Conservation (phyloP, 352 stramenopile species). For the Phytophthora citrophthora region DNA sequence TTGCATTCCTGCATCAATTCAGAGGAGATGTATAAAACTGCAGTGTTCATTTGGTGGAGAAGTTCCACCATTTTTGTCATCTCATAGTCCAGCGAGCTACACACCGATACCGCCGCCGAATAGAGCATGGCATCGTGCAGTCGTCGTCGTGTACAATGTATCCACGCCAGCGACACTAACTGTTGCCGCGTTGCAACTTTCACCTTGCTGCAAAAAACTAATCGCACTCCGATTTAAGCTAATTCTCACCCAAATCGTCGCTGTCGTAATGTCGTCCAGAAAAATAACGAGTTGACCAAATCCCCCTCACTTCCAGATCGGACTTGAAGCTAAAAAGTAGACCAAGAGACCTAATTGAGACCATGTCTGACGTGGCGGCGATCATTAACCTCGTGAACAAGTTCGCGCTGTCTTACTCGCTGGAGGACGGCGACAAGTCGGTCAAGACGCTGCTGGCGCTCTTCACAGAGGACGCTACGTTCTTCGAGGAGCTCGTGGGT, state of each 20-base stretch:
- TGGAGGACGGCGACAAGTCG: slow-evolving; percentile 77
- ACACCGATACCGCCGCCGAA: neutral
- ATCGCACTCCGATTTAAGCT: slow-evolving; percentile 5
- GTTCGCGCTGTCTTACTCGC: slow-evolving; percentile 81
- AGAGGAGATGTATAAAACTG: too few relatives aligned
- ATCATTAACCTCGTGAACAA: slow-evolving; percentile 89
- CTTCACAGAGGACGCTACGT: slow-evolving; percentile 77
- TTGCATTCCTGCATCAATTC: too few relatives aligned
- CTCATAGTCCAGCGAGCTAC: too few relatives aligned
- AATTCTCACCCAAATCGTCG: slow-evolving; percentile 17
- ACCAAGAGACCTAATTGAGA: slow-evolving; percentile 12
- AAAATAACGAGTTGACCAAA: neutral
- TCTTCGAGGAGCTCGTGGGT: slow-evolving; percentile 81
- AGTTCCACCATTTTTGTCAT: too few relatives aligned
- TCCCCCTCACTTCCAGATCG: slow-evolving; percentile 32
- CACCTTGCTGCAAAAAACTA: too few relatives aligned
- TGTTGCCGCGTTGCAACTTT: slow-evolving; percentile 18
- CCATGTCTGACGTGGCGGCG: slow-evolving; percentile 72
- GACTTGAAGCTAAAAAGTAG: slow-evolving; percentile 27
- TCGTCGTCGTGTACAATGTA: slow-evolving; percentile 9
- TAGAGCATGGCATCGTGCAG: slow-evolving; percentile 12
- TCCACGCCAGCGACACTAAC: slow-evolving; percentile 1
- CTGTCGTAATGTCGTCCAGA: slow-evolving; percentile 18
- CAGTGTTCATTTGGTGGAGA: too few relatives aligned
- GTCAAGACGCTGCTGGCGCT: slow-evolving; percentile 69